Evolutionary conservation across 768 basidiomycete genomes (phyloP).

Genomic region (Pisolithus tinctorius): DNA sequence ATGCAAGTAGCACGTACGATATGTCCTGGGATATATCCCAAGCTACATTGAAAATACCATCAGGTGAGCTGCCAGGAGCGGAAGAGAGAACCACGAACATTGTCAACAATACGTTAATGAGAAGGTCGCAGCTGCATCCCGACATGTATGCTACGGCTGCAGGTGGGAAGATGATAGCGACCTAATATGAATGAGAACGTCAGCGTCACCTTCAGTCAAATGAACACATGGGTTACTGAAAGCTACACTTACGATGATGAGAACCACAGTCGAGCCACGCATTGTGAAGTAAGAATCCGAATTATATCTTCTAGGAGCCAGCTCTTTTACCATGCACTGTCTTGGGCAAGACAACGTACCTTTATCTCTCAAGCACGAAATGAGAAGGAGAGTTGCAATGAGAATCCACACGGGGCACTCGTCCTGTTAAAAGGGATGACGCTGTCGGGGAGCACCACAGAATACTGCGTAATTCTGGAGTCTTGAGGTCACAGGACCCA

Average conservation of each 20-base stretch:
- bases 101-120: slow-evolving; percentile 76
- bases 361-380: too few relatives aligned
- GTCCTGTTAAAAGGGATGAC: too few relatives aligned
- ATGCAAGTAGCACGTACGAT: slow-evolving; percentile 27
- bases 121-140: slow-evolving; percentile 77
- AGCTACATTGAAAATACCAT: slow-evolving; percentile 28
- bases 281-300: background rate
- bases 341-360: too few relatives aligned
- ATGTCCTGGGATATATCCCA: slow-evolving; percentile 68
- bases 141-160: slow-evolving; percentile 67
- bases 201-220: background rate
- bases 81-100: slow-evolving; percentile 39
- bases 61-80: background rate
- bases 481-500: background rate
- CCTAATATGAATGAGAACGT: slow-evolving; percentile 29
- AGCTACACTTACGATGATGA: background rate
- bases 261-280: background rate
- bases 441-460: background rate
- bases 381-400: too few relatives aligned
- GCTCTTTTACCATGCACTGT: background rate
- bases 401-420: too few relatives aligned
- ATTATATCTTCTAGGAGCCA: too few relatives aligned
- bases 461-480: background rate
- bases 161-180: slow-evolving; percentile 73
- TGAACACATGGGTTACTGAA: background rate